Base-by-base conservation (phyloP, 805 yeast genomes). In the Ogataea allantospora region DNA sequence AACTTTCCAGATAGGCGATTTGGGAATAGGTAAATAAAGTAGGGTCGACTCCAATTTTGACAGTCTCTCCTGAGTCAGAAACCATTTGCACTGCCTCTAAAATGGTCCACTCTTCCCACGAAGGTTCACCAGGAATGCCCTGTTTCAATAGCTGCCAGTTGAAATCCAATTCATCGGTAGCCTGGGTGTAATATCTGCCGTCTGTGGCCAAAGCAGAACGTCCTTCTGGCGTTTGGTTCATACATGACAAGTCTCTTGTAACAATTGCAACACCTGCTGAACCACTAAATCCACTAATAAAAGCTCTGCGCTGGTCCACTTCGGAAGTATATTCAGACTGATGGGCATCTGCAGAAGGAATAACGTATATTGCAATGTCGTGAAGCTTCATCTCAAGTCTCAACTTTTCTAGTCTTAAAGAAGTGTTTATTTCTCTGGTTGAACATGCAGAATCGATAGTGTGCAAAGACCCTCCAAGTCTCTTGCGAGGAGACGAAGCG, bases 341-440 rank as follows among this genome's bases (percentile, higher is more conserved):
- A 57, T 78, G 84, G 35, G 73, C 77, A 57, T 78, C 84, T 55
- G 77, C 81, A 7, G 79, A 71, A 6, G 82, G 81, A 12, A 64
- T 42, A 10, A 76, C 69, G 59, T 93, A 91, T 22, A 87, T 80
- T 8, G 82, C 86, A 25, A 91, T 57, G 34, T 55, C 51, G 40
- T 77, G 59, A 30, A 69, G 62, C 29, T 70, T 73, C 89, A 93
- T 86, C 44, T 73, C 67, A 27, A 63, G 50, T 53, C 97, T 73
- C 42, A 89, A 65, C 14, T 66, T 68, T 27, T 65, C 70, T 33
- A 89, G 67, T 51, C 89, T 77, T 33, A 70, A 61, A 12, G 75
- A 68, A n/a, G 81, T 75, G 54, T 78, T 77, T 28, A 80, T 59
- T 44, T 76, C 72, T 38, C 69, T 70, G 13, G 47, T 38, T 11